A percentile compares a stretch with the other conserved stretches of the same genome.
phyloP scores from a whole-genome alignment of 2,329 filamentous ascomycete genomes.

The Cyphellophora attinorum region DNA sequence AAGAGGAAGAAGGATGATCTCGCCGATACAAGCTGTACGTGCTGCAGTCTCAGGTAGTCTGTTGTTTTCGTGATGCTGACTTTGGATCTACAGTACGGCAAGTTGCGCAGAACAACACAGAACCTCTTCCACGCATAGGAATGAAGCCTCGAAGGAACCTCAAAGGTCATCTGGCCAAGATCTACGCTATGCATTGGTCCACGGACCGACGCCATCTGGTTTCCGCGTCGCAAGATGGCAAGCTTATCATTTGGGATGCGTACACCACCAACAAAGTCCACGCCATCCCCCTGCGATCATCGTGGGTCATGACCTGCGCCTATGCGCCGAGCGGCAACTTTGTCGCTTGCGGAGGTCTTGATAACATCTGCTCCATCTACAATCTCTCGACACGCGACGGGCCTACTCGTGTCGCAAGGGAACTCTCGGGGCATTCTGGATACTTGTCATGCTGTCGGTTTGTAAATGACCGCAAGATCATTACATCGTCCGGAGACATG shows the following conservation, averaged over 20 bases:
- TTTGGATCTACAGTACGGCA: conserved; percentile 59
- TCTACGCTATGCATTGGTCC: conserved; percentile 99
- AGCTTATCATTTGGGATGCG: conserved; percentile 99
- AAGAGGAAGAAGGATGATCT: conserved; percentile 99
- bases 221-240: conserved; percentile 95
- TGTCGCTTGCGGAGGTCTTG: conserved; percentile 93
- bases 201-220: conserved; percentile 95
- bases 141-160: conserved; percentile 97
- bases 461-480: conserved; percentile 94
- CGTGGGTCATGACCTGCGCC: conserved; percentile 99
- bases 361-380: conserved; percentile 99
- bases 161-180: conserved; percentile 97
- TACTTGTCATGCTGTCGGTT: conserved; percentile 98
- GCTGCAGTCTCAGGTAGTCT: too few species aligned
- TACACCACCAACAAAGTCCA: conserved; percentile 99
- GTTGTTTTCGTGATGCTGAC: conserved; percentile 25
- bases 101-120: conserved; percentile 85
- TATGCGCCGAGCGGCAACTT: conserved; percentile 98
- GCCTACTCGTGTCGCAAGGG: conserved; percentile 89
- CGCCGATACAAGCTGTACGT: conserved; percentile 91
- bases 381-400: conserved; percentile 95
- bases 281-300: conserved; percentile 91
- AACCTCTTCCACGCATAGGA: conserved; percentile 80
- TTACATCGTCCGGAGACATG: conserved; percentile 98
- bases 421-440: conserved; percentile 91